These are phyloP conservation scores for Coniferiporia weirii DNA, from an alignment of 1,284 basidiomycete species.

Conservation along the genomic window DNA sequence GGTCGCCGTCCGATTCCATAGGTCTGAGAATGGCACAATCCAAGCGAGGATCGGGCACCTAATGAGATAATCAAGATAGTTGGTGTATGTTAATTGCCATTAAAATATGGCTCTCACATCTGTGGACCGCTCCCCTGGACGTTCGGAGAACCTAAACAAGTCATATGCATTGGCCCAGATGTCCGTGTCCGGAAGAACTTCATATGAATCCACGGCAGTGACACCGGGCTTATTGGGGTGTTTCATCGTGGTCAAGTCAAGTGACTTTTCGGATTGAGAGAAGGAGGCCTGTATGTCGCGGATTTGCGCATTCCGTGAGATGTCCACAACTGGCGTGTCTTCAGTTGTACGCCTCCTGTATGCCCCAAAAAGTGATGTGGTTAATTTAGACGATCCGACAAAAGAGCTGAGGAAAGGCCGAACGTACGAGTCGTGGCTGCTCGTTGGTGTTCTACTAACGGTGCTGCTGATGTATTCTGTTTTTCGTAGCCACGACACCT, in stretches of 20 bases:
- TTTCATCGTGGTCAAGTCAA: conserved; percentile 52
- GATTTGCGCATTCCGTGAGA: conserved; percentile 76
- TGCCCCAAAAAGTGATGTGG: conserved; percentile 7
- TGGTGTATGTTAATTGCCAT: conserved; percentile 6
- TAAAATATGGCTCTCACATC: conserved; percentile 41
- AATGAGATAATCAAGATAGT: conserved; percentile 5
- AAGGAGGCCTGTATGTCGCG: conserved; percentile 83
- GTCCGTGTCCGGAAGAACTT: conserved; percentile 81
- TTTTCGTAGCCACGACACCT: conserved; percentile 86
- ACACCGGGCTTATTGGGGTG: conserved; percentile 80
- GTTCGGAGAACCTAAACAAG: conserved; percentile 82
- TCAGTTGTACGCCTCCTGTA: conserved; percentile 48
- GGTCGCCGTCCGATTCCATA: conserved; percentile 80
- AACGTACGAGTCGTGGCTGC: conserved; percentile 54
- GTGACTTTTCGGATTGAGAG: conserved; percentile 52
- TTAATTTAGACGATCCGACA: not conserved
- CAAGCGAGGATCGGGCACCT: conserved; percentile 72
- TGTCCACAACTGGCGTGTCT: conserved; percentile 47
- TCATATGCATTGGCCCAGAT: conserved; percentile 91
- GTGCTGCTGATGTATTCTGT: conserved; percentile 79
- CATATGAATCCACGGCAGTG: conserved; percentile 77
- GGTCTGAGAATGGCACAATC: conserved; percentile 84
- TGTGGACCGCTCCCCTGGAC: conserved; percentile 70
- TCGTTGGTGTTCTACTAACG: conserved; percentile 38
- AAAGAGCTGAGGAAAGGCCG: not conserved